These are phyloP conservation scores for Crithidia thermophila DNA, from an alignment of 208 protist species.

Conservation along the genomic window DNA sequence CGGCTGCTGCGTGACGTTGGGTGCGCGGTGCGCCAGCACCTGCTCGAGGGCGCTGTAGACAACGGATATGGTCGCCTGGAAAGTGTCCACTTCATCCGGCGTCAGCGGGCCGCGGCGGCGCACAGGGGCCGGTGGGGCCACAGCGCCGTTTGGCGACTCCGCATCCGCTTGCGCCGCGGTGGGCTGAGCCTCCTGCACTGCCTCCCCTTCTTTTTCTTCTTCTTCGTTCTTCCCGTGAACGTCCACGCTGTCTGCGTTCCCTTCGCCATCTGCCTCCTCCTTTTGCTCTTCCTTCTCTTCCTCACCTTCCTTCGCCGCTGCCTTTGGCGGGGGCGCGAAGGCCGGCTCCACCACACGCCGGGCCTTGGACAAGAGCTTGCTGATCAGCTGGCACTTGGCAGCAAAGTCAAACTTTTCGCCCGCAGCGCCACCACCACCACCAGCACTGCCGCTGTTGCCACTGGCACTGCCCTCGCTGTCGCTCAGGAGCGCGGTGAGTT, in stretches of 20 bases:
- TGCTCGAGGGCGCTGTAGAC: constrained; percentile 38
- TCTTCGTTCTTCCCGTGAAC: background rate
- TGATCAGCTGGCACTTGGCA: constrained; percentile 65
- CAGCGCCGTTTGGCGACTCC: background rate
- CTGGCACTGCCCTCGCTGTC: constrained; percentile 17
- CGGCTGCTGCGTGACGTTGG: constrained; percentile 42
- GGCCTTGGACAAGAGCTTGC: constrained; percentile 83
- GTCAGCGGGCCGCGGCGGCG: constrained; percentile 23
- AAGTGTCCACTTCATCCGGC: constrained; percentile 38
- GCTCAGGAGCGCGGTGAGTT: constrained; percentile 25
- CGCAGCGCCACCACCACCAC: too few species aligned
- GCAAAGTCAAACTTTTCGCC: constrained; percentile 46
- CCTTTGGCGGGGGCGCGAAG: background rate
- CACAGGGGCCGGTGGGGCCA: background rate
- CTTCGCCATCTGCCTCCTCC: too few species aligned
- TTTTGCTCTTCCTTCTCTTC: background rate
- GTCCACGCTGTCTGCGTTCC: too few species aligned
- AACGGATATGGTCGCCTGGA: constrained; percentile 30
- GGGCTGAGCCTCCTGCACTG: too few species aligned
- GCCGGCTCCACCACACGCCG: constrained; percentile 48
- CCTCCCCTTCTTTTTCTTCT: background rate
- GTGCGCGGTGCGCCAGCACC: constrained; percentile 30
- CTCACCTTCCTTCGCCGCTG: background rate
- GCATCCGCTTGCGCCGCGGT: background rate
- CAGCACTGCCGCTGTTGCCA: background rate